Conservation (phyloP, 1,284 basidiomycete genomes). For the Acaromyces ingoldii region DNA sequence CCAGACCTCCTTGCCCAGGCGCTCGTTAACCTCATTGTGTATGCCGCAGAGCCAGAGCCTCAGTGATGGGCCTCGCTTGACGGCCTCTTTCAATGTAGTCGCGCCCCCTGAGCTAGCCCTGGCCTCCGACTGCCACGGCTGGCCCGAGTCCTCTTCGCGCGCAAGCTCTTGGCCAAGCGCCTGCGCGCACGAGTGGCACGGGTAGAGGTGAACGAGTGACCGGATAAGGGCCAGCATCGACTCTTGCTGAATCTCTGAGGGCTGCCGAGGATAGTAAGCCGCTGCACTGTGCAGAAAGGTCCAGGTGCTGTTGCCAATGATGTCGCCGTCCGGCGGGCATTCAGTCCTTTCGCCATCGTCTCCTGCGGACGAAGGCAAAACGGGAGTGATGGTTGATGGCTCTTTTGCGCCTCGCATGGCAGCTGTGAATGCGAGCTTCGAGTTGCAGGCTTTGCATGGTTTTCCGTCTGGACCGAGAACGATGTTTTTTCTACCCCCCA, state of each 20-base stretch:
- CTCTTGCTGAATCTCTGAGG: conserved; percentile 25
- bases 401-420: conserved; percentile 30
- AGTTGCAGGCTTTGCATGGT: conserved; percentile 48
- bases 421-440: conserved; percentile 40
- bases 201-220: conserved; percentile 39
- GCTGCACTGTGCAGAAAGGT: conserved; percentile 43
- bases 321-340: conserved; percentile 47
- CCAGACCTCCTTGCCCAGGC: conserved; percentile 41
- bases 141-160: conserved; percentile 13
- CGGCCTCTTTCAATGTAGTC: conserved; percentile 11
- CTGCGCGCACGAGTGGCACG: conserved; percentile 41
- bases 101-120: background rate
- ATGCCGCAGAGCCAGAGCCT: conserved; percentile 45
- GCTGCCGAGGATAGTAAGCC: conserved; percentile 43
- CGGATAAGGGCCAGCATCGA: conserved; percentile 38
- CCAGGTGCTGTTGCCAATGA: conserved; percentile 45
- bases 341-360: background rate
- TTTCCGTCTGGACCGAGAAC: conserved; percentile 49
- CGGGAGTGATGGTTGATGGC: too few relatives aligned
- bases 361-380: too few relatives aligned
- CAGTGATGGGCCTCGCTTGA: conserved; percentile 15
- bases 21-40: conserved; percentile 47
- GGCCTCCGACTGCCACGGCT: background rate
- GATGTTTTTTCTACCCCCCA: conserved; percentile 11
- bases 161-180: conserved; percentile 34